Percentiles rank a stretch among this genome's conserved stretches.
phyloP scores from a whole-genome alignment of 805 yeast genomes.

The Saccharomycopsis sp. region DNA sequence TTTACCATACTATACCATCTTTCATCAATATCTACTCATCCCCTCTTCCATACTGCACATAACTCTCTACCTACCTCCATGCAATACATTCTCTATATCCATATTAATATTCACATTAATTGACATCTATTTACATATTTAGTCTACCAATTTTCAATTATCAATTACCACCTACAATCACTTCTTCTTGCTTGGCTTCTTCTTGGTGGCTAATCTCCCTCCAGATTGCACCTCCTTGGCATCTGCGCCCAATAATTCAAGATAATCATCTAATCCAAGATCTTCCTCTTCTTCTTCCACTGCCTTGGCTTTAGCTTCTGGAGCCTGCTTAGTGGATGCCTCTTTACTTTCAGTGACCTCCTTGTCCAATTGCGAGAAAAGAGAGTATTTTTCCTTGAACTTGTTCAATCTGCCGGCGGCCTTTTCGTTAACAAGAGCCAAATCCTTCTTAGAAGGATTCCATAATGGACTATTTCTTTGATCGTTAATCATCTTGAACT shows the following conservation, averaged over 20 bases:
- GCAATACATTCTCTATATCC: too few relatives aligned
- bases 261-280: constrained; percentile 39
- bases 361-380: constrained; percentile 36
- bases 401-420: constrained; percentile 76
- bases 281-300: constrained; percentile 26
- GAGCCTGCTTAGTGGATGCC: constrained; percentile 15
- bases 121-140: background rate
- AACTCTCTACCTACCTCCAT: background rate
- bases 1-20: too few relatives aligned
- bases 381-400: constrained; percentile 61
- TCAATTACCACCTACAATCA: too few relatives aligned
- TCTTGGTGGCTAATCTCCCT: constrained; percentile 44
- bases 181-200: constrained; percentile 37
- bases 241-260: constrained; percentile 54
- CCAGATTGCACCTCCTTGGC: constrained; percentile 50
- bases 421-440: constrained; percentile 68
- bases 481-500: constrained; percentile 78
- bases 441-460: constrained; percentile 82
- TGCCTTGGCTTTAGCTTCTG: constrained; percentile 28
- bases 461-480: constrained; percentile 82
- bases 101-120: too few relatives aligned
- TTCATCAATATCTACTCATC: too few relatives aligned
- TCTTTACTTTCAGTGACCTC: constrained; percentile 16
- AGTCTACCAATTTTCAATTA: background rate
- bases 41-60: too few relatives aligned